Evolutionary conservation across 768 basidiomycete genomes (phyloP), one percentile per base, ranked within the genome.

Genomic region (Symmetrospora coprosmae): DNA sequence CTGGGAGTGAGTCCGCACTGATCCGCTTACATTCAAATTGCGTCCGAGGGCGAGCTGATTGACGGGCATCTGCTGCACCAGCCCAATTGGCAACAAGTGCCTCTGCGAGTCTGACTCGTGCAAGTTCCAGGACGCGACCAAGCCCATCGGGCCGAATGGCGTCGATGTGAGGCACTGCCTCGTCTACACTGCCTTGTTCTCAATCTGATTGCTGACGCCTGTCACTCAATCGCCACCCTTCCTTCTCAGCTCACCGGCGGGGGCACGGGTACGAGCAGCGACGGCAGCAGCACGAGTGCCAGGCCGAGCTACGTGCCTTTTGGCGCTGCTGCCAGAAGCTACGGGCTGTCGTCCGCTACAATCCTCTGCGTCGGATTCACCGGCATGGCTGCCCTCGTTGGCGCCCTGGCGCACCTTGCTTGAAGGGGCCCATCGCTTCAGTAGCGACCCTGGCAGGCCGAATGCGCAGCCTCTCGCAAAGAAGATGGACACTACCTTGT

Each of bases 31-130:
- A 4, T 33, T 1, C 9, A 2, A 3, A 2, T 4, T 35, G 28
- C 16, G 30, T 28, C 31, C 52, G 61, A 83, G 82, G 85, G 2
- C 79, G 84, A 23, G 60, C 76, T 21, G 83, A 84, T 73, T 86
- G 84, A 71, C 82, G 82, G 9, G 14, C 3, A 86, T 84, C 9
- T 77, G 82, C 2, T 87, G 84, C 77, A 86, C 84, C 83, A 85
- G 87, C 70, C 86, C 86, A 1, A 77, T 86, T 50, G 74, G 65
- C 27, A 81, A 80, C 66, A 72, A 75, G 35, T 87, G 86, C 65
- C 72, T 82, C 50, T 87, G 85, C 72, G 77, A 72, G 0, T 76
- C 78, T 1, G 64, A 61, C 50, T 73, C 72, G 1, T 87, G 86
- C 70, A 73, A 76, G 0, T 87, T 86, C 71, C 70, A 71, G 2